Base-by-base conservation (phyloP, 2,329 filamentous ascomycete species). In the Diplodia seriata region DNA sequence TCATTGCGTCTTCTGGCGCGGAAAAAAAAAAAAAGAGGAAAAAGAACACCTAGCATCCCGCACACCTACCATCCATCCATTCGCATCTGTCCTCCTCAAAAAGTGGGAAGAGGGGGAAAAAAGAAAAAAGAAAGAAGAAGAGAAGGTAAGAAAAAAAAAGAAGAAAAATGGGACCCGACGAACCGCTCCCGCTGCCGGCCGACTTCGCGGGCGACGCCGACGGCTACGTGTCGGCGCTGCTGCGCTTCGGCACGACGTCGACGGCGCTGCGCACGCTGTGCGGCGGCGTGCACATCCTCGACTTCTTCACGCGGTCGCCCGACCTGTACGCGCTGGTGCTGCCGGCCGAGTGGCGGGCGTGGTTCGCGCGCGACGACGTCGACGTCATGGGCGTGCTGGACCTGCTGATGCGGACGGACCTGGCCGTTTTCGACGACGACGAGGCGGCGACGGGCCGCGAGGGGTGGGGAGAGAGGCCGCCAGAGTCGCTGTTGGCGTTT, bases 261-360 rank as follows among this genome's bases (percentile, higher is more conserved):
- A 86, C 90, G 66, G 84, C 93, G 1, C 93, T 97, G 73, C 91
- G 92, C 71, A 92, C 92, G 31, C 85, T 99, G n/a, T 97, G 93
- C 76, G 95, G 95, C 66, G 94, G 94, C n/a, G 92, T 98, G 0
- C 95, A 99, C 76, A 94, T 99, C 70, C 85, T 98, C 68, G 95
- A 99, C 78, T 98, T 99, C 80, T 93, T 97, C 81, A 97, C 93
- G 2, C 87, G 88, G 51, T 87, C 93, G 57, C 92, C 93, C 5
- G 91, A 93, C 70, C 85, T 97, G 0, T 99, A 97, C 77, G 87
- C 90, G 64, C 84, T 86, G 1, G 86, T 94, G 1, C 79, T 99
- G 1, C 92, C 93, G 0, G 77, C 85, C 69, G 89, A 93, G 78
- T 99, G 95, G 95, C 88, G 92, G 71, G 76, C 83, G 0, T 98